Base-by-base conservation (phyloP, 352 stramenopile genomes). In the Pythium phragmiticola region DNA sequence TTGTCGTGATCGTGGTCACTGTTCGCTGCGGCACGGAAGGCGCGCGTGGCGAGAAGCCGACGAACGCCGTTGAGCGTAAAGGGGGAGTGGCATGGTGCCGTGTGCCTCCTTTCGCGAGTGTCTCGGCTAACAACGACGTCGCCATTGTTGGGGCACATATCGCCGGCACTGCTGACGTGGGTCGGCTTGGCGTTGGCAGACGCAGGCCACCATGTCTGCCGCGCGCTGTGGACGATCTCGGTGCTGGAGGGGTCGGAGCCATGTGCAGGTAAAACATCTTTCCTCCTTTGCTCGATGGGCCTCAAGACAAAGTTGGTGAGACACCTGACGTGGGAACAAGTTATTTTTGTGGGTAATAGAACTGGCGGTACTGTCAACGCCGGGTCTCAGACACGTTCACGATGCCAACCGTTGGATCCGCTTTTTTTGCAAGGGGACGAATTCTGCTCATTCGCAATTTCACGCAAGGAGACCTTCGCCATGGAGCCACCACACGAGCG, bases 231-330 rank as follows among this genome's bases (percentile, higher is more conserved):
- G 39, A 46, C 39, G 17, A 46, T n/a, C 39, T 12, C 14, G 43
- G n/a, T 28, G 47, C 13, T 6, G 57, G 26, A 1, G 58, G 49
- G 36, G 58, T 45, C 19, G 51, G 30, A 21, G 50, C 7, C 52
- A 70, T 52, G 30, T 65, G 57, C 3, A 64, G 63, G 46, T 69
- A 69, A 49, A 61, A 69, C 63, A 65, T 64, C 8, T 16, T 7
- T n/a, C 14, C 19, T 7, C 36, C 8, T 3, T 34, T 8, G 19
- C 23, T 46, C 3, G 39, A 21, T 17, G 4, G 39, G 17, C 14
- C 26, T 30, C 26, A 30, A 30, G 26, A 30, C 26, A 30, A 43
- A 43, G 37, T 30, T 30, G 19, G 6, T 33, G 45, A 33, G 21
- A 30, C 7, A 50, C 45, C 33, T 7, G 39, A 46, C 7, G 39